Conservation (phyloP, 2,329 filamentous ascomycete species). For the Hypoxylon sp. region DNA sequence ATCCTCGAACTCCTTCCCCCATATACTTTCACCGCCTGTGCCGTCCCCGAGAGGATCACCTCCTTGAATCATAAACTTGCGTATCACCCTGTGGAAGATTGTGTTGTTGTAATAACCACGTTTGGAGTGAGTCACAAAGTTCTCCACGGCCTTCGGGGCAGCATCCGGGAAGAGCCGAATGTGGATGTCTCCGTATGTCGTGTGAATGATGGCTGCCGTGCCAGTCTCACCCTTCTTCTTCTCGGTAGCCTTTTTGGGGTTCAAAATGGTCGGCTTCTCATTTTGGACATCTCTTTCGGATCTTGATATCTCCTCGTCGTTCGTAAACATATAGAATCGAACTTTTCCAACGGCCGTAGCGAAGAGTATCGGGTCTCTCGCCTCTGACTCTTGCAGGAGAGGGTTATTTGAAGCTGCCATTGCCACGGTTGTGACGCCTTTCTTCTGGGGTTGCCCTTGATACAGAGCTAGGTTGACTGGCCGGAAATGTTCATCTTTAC, state of each 20-base stretch:
- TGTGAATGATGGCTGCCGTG: conserved; percentile 87
- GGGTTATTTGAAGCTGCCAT: conserved; percentile 98
- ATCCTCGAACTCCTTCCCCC: conserved; percentile 92
- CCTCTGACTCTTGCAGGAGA: conserved; percentile 90
- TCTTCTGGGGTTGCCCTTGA: conserved; percentile 95
- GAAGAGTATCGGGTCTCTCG: conserved; percentile 88
- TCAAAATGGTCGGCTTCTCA: conserved; percentile 82
- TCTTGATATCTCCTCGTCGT: conserved; percentile 86
- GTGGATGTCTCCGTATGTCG: conserved; percentile 92
- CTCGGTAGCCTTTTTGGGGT: conserved; percentile 67
- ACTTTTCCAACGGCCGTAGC: conserved; percentile 87
- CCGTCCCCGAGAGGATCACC: conserved; percentile 91
- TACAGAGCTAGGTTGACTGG: conserved; percentile 88
- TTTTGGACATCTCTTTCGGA: conserved; percentile 92
- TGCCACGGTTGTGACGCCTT: conserved; percentile 90
- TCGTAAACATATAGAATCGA: conserved; percentile 98
- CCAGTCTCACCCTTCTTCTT: conserved; percentile 79
- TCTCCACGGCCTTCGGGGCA: conserved; percentile 94
- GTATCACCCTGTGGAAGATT: conserved; percentile 96
- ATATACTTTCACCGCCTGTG: conserved; percentile 91
- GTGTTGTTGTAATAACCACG: conserved; percentile 97
- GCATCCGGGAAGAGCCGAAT: conserved; percentile 93
- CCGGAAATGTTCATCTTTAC: conserved; percentile 88
- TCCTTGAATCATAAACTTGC: conserved; percentile 96
- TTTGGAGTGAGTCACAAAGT: conserved; percentile 92